Evolutionary conservation across 768 basidiomycete species (phyloP).

Genomic region (Hypholoma sublateritium): DNA sequence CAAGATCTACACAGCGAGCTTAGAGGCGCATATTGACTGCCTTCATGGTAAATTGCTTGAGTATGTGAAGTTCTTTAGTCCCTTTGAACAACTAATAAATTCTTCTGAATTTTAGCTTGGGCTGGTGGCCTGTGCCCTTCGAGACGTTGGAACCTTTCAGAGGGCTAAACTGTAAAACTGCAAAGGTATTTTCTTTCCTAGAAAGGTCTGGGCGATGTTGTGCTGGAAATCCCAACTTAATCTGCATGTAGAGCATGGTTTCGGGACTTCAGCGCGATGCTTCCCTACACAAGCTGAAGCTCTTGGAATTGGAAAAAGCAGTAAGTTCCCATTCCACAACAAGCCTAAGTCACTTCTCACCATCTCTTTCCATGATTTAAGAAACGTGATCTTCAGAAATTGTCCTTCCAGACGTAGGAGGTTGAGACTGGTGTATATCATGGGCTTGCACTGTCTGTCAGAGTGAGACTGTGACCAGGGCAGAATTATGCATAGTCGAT

Average conservation of each 20-base stretch:
- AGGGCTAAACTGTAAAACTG: slow-evolving; percentile 75
- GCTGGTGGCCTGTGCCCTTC: slow-evolving; percentile 55
- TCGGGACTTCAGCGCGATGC: slow-evolving; percentile 68
- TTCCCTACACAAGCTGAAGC: slow-evolving; percentile 55
- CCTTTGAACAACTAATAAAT: background rate
- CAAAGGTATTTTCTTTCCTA: slow-evolving; percentile 49
- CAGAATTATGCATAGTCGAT: no score
- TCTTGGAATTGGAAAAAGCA: slow-evolving; percentile 68
- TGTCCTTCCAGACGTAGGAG: slow-evolving; percentile 7
- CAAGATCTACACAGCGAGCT: slow-evolving; percentile 67
- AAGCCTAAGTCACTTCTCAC: background rate
- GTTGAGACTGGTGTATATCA: no score
- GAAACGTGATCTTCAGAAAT: slow-evolving; percentile 31
- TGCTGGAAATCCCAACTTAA: background rate
- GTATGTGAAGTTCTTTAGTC: slow-evolving; percentile 17
- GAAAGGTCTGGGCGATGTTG: background rate
- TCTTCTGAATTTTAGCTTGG: slow-evolving; percentile 28
- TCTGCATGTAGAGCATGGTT: slow-evolving; percentile 62
- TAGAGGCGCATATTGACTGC: slow-evolving; percentile 71
- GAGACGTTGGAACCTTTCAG: slow-evolving; percentile 60
- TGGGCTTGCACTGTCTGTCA: no score
- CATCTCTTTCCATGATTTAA: slow-evolving; percentile 4
- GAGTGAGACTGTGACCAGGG: no score
- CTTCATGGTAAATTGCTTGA: slow-evolving; percentile 58
- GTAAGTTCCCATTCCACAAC: slow-evolving; percentile 37